A percentile compares a stretch with the other conserved stretches of the same genome.
These are phyloP conservation scores for Mycena amicta DNA, from an alignment of 768 basidiomycete species.

Conservation along the genomic window DNA sequence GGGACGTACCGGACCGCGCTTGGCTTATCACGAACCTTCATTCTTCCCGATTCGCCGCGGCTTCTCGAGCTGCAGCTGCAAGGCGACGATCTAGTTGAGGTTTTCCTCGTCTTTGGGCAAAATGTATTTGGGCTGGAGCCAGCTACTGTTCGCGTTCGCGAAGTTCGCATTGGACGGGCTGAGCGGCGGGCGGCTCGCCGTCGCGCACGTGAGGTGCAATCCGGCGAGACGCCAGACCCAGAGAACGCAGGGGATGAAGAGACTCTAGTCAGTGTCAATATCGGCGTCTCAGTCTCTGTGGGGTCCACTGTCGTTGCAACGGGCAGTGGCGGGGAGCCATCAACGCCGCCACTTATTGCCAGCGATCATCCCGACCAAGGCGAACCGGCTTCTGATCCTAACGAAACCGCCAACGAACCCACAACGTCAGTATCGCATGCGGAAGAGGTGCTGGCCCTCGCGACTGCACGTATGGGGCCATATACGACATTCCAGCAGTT, in stretches of 20 bases:
- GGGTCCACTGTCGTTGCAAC: conserved; percentile 37
- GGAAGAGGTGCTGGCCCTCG: conserved; percentile 70
- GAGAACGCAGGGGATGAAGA: conserved; percentile 57
- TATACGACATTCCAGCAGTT: conserved; percentile 94
- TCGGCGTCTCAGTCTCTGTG: conserved; percentile 59
- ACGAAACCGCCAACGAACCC: conserved; percentile 34
- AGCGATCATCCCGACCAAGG: conserved; percentile 44
- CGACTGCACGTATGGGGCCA: conserved; percentile 73
- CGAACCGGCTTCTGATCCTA: conserved; percentile 30
- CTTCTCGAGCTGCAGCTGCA: conserved; percentile 87
- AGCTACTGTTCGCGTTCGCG: conserved; percentile 90
- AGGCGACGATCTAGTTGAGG: conserved; percentile 90
- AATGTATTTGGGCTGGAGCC: conserved; percentile 93
- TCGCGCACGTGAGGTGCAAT: conserved; percentile 69
- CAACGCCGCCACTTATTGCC: conserved; percentile 44
- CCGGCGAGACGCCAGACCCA: conserved; percentile 49
- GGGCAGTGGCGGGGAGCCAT: conserved; percentile 36
- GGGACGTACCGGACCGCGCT: conserved; percentile 90
- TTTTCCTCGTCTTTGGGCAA: conserved; percentile 88
- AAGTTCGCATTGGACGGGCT: conserved; percentile 87
- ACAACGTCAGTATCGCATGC: conserved; percentile 44
- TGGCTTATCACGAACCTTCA: conserved; percentile 89
- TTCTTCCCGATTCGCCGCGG: conserved; percentile 86
- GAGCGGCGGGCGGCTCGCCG: conserved; percentile 85
- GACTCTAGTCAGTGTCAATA: conserved; percentile 60